A percentile compares a stretch with the other conserved stretches of the same genome.
phyloP scores from a whole-genome alignment of 2,329 filamentous ascomycete species.

The Fusarium sp. region DNA sequence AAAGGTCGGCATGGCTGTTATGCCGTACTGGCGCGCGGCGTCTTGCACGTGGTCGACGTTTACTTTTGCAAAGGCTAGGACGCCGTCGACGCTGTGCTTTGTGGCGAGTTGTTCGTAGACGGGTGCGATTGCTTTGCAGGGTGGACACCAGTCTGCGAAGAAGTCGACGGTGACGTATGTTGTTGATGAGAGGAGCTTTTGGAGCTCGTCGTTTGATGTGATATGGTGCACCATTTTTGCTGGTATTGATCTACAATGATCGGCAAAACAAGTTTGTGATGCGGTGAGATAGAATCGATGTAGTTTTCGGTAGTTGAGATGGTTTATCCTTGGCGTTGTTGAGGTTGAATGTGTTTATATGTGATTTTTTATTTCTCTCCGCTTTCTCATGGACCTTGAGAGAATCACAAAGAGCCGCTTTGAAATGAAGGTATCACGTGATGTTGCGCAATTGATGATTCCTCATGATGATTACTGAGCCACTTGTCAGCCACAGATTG shows the following conservation, averaged over 20 bases:
- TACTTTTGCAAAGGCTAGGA: slow-evolving; percentile 85
- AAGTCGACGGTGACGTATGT: slow-evolving; percentile 63
- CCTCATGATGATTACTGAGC: slow-evolving; percentile 2
- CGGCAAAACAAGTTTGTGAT: background rate
- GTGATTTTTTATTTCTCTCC: background rate
- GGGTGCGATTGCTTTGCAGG: slow-evolving; percentile 63
- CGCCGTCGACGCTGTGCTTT: slow-evolving; percentile 55
- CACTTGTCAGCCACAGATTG: slow-evolving; percentile 21
- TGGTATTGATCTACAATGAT: slow-evolving; percentile 21
- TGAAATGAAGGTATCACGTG: slow-evolving; percentile 44
- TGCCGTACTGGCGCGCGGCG: slow-evolving; percentile 78
- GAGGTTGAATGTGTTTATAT: slow-evolving; percentile 20
- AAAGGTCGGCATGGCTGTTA: slow-evolving; percentile 96
- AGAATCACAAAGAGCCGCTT: slow-evolving; percentile 42
- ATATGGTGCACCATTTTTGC: slow-evolving; percentile 49
- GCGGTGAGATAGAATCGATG: background rate
- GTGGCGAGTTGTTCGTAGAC: slow-evolving; percentile 53
- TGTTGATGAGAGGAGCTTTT: slow-evolving; percentile 53
- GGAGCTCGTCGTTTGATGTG: slow-evolving; percentile 50
- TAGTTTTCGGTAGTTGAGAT: background rate
- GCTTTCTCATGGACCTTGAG: slow-evolving; percentile 30
- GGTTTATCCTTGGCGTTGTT: background rate
- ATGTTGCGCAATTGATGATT: slow-evolving; percentile 38
- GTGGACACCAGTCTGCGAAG: slow-evolving; percentile 64
- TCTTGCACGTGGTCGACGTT: slow-evolving; percentile 87